These are phyloP conservation scores for Talaromyces sp. DNA, from an alignment of 2,329 filamentous ascomycete genomes.

Conservation along the genomic window DNA sequence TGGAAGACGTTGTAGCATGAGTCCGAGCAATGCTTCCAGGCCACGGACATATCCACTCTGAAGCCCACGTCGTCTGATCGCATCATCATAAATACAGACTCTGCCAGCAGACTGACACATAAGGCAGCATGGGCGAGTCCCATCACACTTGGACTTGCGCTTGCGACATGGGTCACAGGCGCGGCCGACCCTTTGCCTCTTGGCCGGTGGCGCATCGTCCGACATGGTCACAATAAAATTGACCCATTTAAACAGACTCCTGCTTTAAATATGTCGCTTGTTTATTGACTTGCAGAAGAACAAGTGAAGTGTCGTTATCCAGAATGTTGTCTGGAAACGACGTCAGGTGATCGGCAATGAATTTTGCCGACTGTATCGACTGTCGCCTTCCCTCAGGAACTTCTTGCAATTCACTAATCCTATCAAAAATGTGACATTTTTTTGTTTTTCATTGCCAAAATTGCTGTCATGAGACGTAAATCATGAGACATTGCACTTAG, in stretches of 20 bases:
- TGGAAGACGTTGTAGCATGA: background rate
- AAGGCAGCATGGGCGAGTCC: constrained; percentile 57
- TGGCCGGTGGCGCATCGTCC: too few species aligned
- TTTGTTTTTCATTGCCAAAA: too few species aligned
- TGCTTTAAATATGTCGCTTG: too few species aligned
- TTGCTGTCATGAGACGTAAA: too few species aligned
- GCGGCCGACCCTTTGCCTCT: constrained; percentile 33
- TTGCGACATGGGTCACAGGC: constrained; percentile 61
- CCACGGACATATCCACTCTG: constrained; percentile 3
- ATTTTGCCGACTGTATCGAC: background rate
- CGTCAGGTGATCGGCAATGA: background rate
- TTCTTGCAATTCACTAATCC: too few species aligned
- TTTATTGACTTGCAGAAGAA: too few species aligned
- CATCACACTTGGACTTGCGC: constrained; percentile 64
- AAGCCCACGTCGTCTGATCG: background rate
- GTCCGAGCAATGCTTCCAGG: background rate
- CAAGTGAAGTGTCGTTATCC: too few species aligned
- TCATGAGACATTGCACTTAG: too few species aligned
- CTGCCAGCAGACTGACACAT: constrained; percentile 44
- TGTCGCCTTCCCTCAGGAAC: too few species aligned
- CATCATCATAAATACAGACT: background rate
- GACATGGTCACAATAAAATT: too few species aligned
- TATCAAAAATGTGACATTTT: too few species aligned
- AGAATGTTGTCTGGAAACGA: background rate
- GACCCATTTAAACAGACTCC: too few species aligned